These are phyloP conservation scores for Irpex lacteus DNA, from an alignment of 1,284 basidiomycete species.

Conservation along the genomic window DNA sequence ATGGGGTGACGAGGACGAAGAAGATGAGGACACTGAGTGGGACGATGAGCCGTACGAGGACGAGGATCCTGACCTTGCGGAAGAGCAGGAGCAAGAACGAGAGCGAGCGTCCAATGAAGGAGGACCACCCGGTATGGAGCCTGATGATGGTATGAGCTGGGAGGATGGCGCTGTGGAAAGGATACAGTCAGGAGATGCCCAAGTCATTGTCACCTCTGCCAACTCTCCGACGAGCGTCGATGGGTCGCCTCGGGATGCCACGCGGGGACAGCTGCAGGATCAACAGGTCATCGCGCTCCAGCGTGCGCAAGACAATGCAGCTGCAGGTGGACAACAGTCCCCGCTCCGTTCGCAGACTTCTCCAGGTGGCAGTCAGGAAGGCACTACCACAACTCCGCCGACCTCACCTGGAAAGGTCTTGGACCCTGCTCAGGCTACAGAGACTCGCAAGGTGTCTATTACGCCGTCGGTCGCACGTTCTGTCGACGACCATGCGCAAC, in stretches of 20 bases:
- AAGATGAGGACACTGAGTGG: slow-evolving; percentile 67
- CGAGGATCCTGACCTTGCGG: slow-evolving; percentile 61
- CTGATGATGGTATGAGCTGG: slow-evolving; percentile 76
- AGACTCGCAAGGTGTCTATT: slow-evolving; percentile 71
- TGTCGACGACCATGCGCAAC: slow-evolving; percentile 29
- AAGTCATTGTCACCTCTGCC: slow-evolving; percentile 23
- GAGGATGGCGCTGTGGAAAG: slow-evolving; percentile 59
- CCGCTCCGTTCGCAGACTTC: slow-evolving; percentile 31
- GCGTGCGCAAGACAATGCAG: slow-evolving; percentile 20
- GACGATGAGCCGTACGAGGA: slow-evolving; percentile 72
- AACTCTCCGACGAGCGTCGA: slow-evolving; percentile 19
- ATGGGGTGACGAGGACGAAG: slow-evolving; percentile 80
- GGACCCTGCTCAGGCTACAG: slow-evolving; percentile 57
- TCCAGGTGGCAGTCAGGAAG: slow-evolving; percentile 24
- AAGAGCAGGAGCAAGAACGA: slow-evolving; percentile 39
- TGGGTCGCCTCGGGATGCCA: slow-evolving; percentile 14
- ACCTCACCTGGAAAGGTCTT: slow-evolving; percentile 29
- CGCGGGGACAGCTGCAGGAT: slow-evolving; percentile 9
- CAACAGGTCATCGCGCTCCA: slow-evolving; percentile 19
- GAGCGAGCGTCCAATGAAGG: slow-evolving; percentile 17
- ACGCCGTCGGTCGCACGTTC: slow-evolving; percentile 71
- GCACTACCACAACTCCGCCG: slow-evolving; percentile 24
- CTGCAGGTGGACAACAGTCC: slow-evolving; percentile 14
- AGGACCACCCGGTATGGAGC: slow-evolving; percentile 44
- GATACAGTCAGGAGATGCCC: slow-evolving; percentile 33